Evolutionary conservation across 2,329 filamentous ascomycete genomes (phyloP).

Genomic region (Nothophoma quercina): DNA sequence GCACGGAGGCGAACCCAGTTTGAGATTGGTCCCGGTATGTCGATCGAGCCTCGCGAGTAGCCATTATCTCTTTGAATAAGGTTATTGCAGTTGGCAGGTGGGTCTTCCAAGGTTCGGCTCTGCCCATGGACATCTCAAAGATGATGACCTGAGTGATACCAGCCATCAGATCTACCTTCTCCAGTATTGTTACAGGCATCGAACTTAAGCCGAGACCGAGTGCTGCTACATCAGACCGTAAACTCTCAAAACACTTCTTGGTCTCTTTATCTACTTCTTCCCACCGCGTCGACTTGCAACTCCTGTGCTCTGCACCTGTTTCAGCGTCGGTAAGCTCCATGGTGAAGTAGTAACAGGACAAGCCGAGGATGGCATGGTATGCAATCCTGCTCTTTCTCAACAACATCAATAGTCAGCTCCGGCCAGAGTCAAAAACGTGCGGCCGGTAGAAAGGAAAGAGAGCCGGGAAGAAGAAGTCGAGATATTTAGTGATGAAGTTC

Average conservation of each 20-base stretch:
- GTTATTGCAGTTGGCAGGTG: slow-evolving; percentile 22
- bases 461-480: slow-evolving; percentile 23
- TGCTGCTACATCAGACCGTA: slow-evolving; percentile 16
- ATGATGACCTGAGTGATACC: slow-evolving; percentile 22
- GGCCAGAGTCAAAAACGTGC: slow-evolving; percentile 22
- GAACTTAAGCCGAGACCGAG: not conserved
- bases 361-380: slow-evolving; percentile 19
- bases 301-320: slow-evolving; percentile 5
- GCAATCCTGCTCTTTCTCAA: slow-evolving; percentile 22
- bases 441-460: slow-evolving; percentile 25
- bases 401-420: slow-evolving; percentile 23
- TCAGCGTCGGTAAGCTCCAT: slow-evolving; percentile 22
- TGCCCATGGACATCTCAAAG: slow-evolving; percentile 24
- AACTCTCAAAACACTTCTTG: slow-evolving; percentile 18
- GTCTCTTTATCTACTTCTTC: slow-evolving; percentile 20
- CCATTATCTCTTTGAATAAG: slow-evolving; percentile 23
- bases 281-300: slow-evolving; percentile 23
- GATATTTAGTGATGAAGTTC: slow-evolving; percentile 26
- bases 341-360: slow-evolving; percentile 25
- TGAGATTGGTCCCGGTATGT: slow-evolving; percentile 8
- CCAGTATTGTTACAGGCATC: not conserved
- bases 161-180: slow-evolving; percentile 18
- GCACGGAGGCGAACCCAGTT: slow-evolving; percentile 11
- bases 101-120: slow-evolving; percentile 14
- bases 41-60: not conserved